Conservation (phyloP, 225 moss, liverwort and hornwort genomes). For the Physcomitrium patens region DNA sequence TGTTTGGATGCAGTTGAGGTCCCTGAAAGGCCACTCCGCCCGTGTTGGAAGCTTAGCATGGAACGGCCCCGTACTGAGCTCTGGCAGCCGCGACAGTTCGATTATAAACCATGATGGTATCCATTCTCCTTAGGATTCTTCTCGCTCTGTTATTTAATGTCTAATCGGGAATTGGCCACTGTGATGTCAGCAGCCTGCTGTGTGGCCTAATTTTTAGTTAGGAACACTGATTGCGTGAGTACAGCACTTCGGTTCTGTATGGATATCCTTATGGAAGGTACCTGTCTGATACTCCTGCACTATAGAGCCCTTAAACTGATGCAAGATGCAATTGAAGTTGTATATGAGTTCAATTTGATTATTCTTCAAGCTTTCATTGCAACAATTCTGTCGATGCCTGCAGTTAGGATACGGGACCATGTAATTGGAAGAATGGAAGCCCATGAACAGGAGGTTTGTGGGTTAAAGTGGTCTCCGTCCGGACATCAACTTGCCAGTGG, state of each 20-base stretch:
- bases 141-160: background rate
- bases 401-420: slow-evolving; percentile 93
- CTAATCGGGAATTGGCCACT: background rate
- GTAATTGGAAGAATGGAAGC: slow-evolving; percentile 75
- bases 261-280: too few species aligned
- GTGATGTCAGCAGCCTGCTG: background rate
- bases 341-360: background rate
- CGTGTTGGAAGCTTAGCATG: slow-evolving; percentile 91
- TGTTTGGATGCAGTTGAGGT: slow-evolving; percentile 57
- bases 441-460: slow-evolving; percentile 94
- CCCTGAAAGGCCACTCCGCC: slow-evolving; percentile 85
- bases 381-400: background rate
- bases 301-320: background rate
- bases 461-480: slow-evolving; percentile 93
- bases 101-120: slow-evolving; percentile 95
- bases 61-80: slow-evolving; percentile 86
- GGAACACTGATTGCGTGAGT: background rate
- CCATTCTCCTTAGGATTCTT: background rate
- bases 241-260: too few species aligned
- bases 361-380: background rate
- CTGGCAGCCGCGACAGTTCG: slow-evolving; percentile 84
- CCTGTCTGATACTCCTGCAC: too few species aligned
- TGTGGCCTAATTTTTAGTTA: too few species aligned
- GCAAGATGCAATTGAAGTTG: background rate
- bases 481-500: slow-evolving; percentile 95